A percentile compares a stretch with the other conserved stretches of the same genome.
Evolutionary conservation across 345 rosid genomes (phyloP).

Genomic region (Ceriops decandra): DNA sequence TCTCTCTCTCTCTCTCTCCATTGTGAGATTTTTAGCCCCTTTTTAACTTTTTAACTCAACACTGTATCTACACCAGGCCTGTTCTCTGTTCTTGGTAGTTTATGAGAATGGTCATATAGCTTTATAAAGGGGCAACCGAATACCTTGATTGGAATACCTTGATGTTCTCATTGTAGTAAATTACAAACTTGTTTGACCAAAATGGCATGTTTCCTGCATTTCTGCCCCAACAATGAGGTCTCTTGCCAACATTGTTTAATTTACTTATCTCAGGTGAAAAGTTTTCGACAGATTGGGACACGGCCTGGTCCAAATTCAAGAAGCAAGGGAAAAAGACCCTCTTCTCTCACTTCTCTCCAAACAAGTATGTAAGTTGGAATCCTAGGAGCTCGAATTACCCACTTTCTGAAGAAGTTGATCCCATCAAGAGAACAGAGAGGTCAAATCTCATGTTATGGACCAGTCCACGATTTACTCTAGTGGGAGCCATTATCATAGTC

Average conservation of each 20-base stretch:
- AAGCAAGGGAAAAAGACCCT: conserved; percentile 71
- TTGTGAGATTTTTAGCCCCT: too few species aligned
- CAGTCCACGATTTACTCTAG: conserved; percentile 67
- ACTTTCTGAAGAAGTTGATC: conserved; percentile 86
- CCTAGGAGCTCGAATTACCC: conserved; percentile 75
- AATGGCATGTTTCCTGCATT: too few species aligned
- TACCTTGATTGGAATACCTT: too few species aligned
- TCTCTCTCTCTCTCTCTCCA: too few species aligned
- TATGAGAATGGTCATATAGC: too few species aligned
- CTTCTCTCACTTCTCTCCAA: conserved; percentile 55
- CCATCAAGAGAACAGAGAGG: conserved; percentile 82
- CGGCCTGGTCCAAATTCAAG: conserved; percentile 82
- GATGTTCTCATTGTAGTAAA: too few species aligned
- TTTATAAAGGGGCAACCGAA: too few species aligned
- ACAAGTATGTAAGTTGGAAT: conserved; percentile 93
- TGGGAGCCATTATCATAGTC: conserved; percentile 60
- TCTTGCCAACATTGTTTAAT: conserved; percentile 9
- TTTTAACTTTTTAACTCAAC: too few species aligned
- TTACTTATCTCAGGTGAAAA: conserved; percentile 48
- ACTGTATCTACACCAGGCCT: too few species aligned
- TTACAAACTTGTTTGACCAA: too few species aligned
- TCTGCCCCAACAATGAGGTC: neutral
- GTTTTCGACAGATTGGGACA: conserved; percentile 83
- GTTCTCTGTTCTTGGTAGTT: too few species aligned
- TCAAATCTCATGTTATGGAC: conserved; percentile 87